These are phyloP conservation scores for Aspergillus haitiensis DNA, from an alignment of 495 filamentous ascomycete genomes.

Conservation along the genomic window DNA sequence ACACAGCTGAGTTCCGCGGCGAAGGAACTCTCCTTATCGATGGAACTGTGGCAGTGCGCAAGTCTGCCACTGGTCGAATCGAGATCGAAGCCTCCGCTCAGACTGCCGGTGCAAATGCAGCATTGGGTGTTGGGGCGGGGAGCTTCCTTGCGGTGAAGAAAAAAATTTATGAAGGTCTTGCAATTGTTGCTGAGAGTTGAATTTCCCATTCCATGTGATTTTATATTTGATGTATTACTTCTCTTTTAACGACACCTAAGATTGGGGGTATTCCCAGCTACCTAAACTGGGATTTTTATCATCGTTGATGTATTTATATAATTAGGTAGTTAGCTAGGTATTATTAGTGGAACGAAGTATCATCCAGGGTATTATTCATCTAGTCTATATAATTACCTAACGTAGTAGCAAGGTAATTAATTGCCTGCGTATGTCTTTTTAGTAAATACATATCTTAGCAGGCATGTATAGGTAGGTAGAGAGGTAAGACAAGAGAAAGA, in stretches of 20 bases:
- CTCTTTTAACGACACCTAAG: background rate
- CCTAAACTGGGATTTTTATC: background rate
- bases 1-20: constrained; percentile 88
- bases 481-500: background rate
- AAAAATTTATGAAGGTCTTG: constrained; percentile 81
- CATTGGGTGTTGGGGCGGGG: constrained; percentile 42
- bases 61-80: constrained; percentile 79
- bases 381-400: background rate
- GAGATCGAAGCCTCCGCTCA: constrained; percentile 78
- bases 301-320: constrained; percentile 17
- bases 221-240: background rate
- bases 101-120: constrained; percentile 34
- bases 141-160: constrained; percentile 75
- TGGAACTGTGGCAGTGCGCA: constrained; percentile 81
- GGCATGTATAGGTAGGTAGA: no score
- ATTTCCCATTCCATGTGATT: background rate
- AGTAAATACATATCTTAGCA: no score
- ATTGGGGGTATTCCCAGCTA: background rate
- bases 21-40: constrained; percentile 92
- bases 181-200: constrained; percentile 71
- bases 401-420: background rate
- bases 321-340: background rate
- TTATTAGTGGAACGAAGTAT: background rate
- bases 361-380: background rate
- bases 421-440: background rate